Base-by-base conservation (phyloP, 2,329 filamentous ascomycete species). In the Fusarium cyanostomum region DNA sequence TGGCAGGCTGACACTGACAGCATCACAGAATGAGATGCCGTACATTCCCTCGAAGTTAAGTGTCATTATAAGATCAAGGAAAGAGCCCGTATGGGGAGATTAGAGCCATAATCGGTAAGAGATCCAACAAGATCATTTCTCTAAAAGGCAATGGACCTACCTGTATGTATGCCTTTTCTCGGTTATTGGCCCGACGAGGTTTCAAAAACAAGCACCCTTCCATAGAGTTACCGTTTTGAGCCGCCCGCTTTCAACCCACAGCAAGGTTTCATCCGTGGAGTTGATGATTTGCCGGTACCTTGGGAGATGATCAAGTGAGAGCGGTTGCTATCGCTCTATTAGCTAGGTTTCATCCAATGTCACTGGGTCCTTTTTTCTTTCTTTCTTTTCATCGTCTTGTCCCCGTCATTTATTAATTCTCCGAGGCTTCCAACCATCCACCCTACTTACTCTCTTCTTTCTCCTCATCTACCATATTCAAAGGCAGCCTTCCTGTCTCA, bases 181-280 rank as follows among this genome's bases (percentile, higher is more conserved):
- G n/a, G n/a, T n/a, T n/a, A n/a, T n/a, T n/a, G n/a, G n/a, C n/a
- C n/a, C n/a, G n/a, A n/a, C n/a, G n/a, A n/a, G n/a, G n/a, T n/a
- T n/a, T n/a, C n/a, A n/a, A n/a, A n/a, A n/a, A 18, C 38, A 44
- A 30, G 30, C 50, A 37, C 21, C 31, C 24, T 44, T 43, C 33
- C 27, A 33, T 35, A 37, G 37, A 61, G 43, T 50, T 62, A 13
- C 42, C 43, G 30, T 35, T 53, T 65, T 33, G 31, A 62, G 62
- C 56, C 35, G 38, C 62, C 48, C 43, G 43, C 62, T 65, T 62
- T 50, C 37, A 21, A 45, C 5, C 21, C 11, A 26, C 16, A 37
- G 35, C 31, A 44, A 52, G 34, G 45, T 49, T 49, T 49, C 45
- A 49, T 49, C 45, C 12, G 16, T 28, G 45, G 24, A 16, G 15